Evolutionary conservation across 768 basidiomycete species (phyloP).

Genomic region (Leccinum variicolor): DNA sequence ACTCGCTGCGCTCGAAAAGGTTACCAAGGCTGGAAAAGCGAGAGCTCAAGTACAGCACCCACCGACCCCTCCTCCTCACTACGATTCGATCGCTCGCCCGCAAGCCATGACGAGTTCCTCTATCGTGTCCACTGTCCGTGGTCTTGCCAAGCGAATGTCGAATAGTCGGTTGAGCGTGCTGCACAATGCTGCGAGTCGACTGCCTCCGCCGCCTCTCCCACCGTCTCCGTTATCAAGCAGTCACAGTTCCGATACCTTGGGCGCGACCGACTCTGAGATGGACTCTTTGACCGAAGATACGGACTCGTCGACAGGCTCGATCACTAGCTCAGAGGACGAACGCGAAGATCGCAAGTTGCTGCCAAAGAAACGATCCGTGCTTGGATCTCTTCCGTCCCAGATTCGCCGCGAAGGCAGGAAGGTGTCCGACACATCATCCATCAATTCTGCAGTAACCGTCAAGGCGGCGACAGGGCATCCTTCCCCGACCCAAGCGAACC

Average conservation of each 20-base stretch:
- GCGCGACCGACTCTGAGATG: slow-evolving; percentile 53
- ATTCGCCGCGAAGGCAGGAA: slow-evolving; percentile 41
- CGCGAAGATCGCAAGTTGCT: slow-evolving; percentile 25
- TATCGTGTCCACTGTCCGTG: slow-evolving; percentile 54
- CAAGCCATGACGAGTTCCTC: slow-evolving; percentile 29
- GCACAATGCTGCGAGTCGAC: slow-evolving; percentile 17
- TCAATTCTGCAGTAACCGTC: slow-evolving; percentile 35
- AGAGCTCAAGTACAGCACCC: slow-evolving; percentile 48
- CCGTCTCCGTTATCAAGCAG: slow-evolving; percentile 35
- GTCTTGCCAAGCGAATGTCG: slow-evolving; percentile 57
- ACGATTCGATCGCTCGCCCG: slow-evolving; percentile 31
- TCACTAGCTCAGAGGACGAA: slow-evolving; percentile 48
- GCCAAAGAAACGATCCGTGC: slow-evolving; percentile 39
- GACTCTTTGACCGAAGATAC: slow-evolving; percentile 63
- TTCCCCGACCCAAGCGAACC: slow-evolving; percentile 21
- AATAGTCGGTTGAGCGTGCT: slow-evolving; percentile 34
- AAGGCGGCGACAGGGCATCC: slow-evolving; percentile 27
- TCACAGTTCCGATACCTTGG: slow-evolving; percentile 43
- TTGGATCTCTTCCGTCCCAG: slow-evolving; percentile 46
- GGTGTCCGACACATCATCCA: slow-evolving; percentile 31
- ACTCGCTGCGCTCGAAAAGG: slow-evolving; percentile 50
- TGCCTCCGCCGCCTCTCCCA: slow-evolving; percentile 14
- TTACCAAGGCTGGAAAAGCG: slow-evolving; percentile 51
- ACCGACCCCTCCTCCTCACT: slow-evolving; percentile 41
- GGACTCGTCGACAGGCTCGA: slow-evolving; percentile 52